Evolutionary conservation across 495 filamentous ascomycete genomes (phyloP).

Genomic region (Trichoderma erinaceum): DNA sequence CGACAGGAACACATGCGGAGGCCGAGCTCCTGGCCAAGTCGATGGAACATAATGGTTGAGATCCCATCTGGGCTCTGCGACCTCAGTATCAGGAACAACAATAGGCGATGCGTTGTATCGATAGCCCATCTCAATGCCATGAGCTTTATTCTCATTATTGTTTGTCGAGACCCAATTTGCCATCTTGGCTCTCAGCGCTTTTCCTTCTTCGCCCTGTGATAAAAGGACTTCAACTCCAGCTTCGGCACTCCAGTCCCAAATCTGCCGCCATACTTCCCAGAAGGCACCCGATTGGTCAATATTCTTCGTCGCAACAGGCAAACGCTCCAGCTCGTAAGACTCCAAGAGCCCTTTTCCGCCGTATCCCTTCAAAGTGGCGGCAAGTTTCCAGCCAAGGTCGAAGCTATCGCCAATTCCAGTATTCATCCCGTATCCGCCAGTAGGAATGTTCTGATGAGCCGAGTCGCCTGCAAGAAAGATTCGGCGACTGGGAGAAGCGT

Average conservation of each 20-base stretch:
- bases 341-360: background rate
- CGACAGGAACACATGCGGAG: background rate
- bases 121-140: background rate
- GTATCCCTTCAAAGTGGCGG: background rate
- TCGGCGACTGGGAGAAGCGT: background rate
- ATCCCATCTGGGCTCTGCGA: background rate
- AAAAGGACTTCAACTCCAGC: background rate
- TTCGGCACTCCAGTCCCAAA: background rate
- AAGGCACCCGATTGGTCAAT: background rate
- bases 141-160: background rate
- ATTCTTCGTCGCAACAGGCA: background rate
- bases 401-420: background rate
- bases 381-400: background rate
- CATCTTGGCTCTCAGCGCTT: background rate
- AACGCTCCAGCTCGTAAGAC: conserved; percentile 1
- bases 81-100: background rate
- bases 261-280: background rate
- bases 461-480: background rate
- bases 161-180: background rate
- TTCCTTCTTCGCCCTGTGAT: background rate
- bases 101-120: background rate
- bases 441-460: background rate
- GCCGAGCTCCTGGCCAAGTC: background rate
- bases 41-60: background rate
- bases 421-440: background rate